These are phyloP conservation scores for Corrigiola litoralis DNA, from an alignment of 179 eudicot genomes.

Conservation along the genomic window DNA sequence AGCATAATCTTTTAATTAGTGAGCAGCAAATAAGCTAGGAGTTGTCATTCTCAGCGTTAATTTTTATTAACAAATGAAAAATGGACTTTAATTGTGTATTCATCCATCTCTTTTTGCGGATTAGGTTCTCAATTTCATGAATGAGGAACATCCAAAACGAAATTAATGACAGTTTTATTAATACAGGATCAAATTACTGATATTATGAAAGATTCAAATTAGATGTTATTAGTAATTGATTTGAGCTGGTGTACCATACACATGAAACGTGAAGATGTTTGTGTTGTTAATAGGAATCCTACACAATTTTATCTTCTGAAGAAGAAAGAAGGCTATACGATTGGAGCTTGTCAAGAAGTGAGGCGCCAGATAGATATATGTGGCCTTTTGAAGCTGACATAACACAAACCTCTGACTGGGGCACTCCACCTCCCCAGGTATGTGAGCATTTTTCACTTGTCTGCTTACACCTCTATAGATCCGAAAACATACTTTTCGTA, in stretches of 20 bases:
- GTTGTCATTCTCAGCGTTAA: too few relatives aligned
- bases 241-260: too few relatives aligned
- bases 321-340: slow-evolving; percentile 73
- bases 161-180: too few relatives aligned
- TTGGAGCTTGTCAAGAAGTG: slow-evolving; percentile 72
- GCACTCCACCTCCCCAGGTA: slow-evolving; percentile 61
- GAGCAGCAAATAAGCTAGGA: not conserved
- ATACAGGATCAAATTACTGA: too few relatives aligned
- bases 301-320: slow-evolving; percentile 49
- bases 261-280: not conserved
- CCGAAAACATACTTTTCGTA: not conserved
- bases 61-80: too few relatives aligned
- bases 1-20: not conserved
- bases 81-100: too few relatives aligned
- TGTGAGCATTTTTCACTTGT: not conserved
- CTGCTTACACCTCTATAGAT: not conserved
- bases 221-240: too few relatives aligned
- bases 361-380: slow-evolving; percentile 45
- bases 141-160: too few relatives aligned
- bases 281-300: slow-evolving; percentile 42
- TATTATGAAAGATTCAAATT: too few relatives aligned
- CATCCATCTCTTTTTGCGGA: too few relatives aligned
- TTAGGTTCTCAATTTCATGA: too few relatives aligned
- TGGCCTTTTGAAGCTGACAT: slow-evolving; percentile 89
- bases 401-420: slow-evolving; percentile 29